Conservation (phyloP, 441 rosid species). For the Manihot esculenta region DNA sequence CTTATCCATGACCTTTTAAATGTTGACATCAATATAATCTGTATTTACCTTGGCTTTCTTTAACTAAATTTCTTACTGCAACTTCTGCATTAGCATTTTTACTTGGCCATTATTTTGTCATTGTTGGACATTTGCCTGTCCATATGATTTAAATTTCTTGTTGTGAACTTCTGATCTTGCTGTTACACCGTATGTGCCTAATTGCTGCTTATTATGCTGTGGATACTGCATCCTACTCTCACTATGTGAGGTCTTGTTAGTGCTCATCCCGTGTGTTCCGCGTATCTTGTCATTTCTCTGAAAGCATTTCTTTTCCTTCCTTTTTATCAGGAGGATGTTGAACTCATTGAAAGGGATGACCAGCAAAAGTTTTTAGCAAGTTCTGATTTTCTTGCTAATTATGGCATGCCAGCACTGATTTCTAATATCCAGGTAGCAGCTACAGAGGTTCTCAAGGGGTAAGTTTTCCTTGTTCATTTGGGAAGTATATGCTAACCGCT, state of each 20-base stretch:
- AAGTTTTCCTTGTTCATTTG: constrained; percentile 19
- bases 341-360: constrained; percentile 65
- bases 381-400: constrained; percentile 74
- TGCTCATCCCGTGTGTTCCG: background rate
- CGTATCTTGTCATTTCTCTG: constrained; percentile 15
- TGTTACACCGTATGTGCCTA: background rate
- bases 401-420: constrained; percentile 59
- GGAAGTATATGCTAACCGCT: background rate
- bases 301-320: constrained; percentile 17
- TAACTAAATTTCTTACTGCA: background rate
- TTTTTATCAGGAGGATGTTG: constrained; percentile 61
- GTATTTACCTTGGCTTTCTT: background rate
- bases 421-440: constrained; percentile 58
- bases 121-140: background rate
- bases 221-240: background rate
- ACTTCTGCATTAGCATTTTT: background rate
- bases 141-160: background rate
- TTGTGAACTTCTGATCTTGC: background rate
- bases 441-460: constrained; percentile 75
- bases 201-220: background rate
- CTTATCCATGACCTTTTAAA: background rate
- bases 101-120: background rate
- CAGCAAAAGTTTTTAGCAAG: constrained; percentile 72
- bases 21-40: background rate
- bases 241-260: constrained; percentile 2